Base-by-base conservation (phyloP, 164 flowering plant genomes). In the Hamamelis virginiana region DNA sequence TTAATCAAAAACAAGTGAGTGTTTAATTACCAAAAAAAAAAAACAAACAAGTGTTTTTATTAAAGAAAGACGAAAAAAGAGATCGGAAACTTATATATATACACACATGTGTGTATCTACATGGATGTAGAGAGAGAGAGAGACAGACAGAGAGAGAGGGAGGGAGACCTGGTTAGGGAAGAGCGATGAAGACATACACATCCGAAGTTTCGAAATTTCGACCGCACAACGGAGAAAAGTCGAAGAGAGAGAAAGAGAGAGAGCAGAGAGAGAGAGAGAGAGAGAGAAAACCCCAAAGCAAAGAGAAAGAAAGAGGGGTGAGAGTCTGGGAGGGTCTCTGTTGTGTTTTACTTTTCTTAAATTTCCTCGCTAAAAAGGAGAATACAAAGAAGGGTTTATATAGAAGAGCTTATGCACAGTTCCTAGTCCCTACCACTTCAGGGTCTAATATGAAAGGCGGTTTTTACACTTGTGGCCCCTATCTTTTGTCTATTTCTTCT, bases 211-310 rank as follows among this genome's bases (percentile, higher is more conserved):
- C 26, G 41, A 76, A 45, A 69, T 25, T 51, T 59, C 26, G 41
- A 76, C 57, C 23, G 16, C 68, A 11, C 65, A 64, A 65, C 62
- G 64, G 19, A 27, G 65, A 16, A 21, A 43, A 59, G 61, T 33
- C 18, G 59, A 52, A 69, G 69, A 59, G n/a, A 50, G 62, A 70
- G 8, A 58, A 62, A 64, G 23, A 63, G 43, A 43, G 67, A 61
- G 56, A 43, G 9, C n/a, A 13, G 1, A 52, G 52, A 68, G 59
- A 47, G 61, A 66, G 64, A 13, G 62, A 56, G 65, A 48, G 66
- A 55, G 75, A 71, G n/a, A n/a, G n/a, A n/a, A n/a, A 81, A 78
- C 72, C 82, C 80, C 78, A 62, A 69, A 59, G 72, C 53, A 59
- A 56, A 73, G 55, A 59, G 69, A 72, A 28, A 50, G 41, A 41